Evolutionary conservation across 306 rosid genomes (phyloP).

Genomic region (Echinosophora koreensis): DNA sequence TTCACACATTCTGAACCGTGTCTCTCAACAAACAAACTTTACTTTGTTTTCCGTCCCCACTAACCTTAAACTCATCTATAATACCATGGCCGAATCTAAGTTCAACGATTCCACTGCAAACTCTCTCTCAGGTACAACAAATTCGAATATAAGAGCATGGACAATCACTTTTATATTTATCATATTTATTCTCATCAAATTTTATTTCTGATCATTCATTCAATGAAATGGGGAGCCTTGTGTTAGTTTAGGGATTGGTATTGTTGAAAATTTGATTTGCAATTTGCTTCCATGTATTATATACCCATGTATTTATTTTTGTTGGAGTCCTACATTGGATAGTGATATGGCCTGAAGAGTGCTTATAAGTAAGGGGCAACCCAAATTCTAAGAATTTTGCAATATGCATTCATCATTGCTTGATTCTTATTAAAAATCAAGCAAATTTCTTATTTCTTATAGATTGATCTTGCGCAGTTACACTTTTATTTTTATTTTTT

Average conservation of each 20-base stretch:
- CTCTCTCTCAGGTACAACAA: constrained; percentile 2
- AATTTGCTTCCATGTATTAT: not conserved
- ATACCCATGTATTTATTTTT: not conserved
- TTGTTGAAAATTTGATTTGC: constrained; percentile 1
- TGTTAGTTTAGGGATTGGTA: not conserved
- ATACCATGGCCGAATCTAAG: not conserved
- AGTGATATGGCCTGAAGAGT: too few relatives aligned
- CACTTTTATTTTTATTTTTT: not conserved
- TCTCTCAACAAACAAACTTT: not conserved
- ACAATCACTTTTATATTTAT: not conserved
- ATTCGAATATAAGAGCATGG: not conserved
- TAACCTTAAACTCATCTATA: not conserved
- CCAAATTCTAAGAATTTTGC: too few relatives aligned
- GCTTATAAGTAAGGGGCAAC: too few relatives aligned
- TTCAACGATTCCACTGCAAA: not conserved
- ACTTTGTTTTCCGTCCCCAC: not conserved
- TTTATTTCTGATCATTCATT: not conserved
- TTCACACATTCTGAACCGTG: not conserved
- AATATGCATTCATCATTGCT: not conserved
- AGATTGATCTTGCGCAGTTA: not conserved
- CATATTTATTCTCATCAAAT: not conserved
- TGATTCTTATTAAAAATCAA: not conserved
- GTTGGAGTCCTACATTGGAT: too few relatives aligned
- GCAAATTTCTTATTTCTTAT: not conserved
- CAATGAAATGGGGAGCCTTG: not conserved